Percentiles rank a stretch among this genome's conserved stretches.
These are phyloP conservation scores for Cyclaneusma minus DNA, from an alignment of 2,329 filamentous ascomycete genomes.

Conservation along the genomic window DNA sequence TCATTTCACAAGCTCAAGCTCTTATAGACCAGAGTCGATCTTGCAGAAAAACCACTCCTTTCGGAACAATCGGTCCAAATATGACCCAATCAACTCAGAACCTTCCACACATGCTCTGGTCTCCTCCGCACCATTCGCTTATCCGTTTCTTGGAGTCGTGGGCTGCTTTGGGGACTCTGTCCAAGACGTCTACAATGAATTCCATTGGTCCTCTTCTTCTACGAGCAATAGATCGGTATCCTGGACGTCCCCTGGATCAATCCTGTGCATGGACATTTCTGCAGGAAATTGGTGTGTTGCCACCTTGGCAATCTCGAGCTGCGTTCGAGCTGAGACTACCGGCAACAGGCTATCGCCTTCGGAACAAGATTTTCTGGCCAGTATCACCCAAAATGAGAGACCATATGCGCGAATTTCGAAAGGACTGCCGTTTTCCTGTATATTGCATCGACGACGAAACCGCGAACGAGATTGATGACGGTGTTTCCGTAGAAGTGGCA, in stretches of 20 bases:
- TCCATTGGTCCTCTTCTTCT: constrained; percentile 50
- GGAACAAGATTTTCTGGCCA: constrained; percentile 31
- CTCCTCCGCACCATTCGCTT: constrained; percentile 23
- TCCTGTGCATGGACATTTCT: constrained; percentile 47
- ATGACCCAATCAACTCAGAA: constrained; percentile 8
- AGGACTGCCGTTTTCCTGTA: constrained; percentile 43
- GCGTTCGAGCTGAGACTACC: constrained; percentile 45
- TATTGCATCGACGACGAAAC: constrained; percentile 58
- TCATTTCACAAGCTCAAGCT: constrained; percentile 31
- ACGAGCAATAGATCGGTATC: constrained; percentile 44
- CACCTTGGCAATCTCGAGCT: constrained; percentile 53
- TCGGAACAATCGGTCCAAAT: constrained; percentile 34
- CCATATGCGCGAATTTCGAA: constrained; percentile 34
- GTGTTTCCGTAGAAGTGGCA: constrained; percentile 52
- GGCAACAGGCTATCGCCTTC: constrained; percentile 26
- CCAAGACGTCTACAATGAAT: constrained; percentile 33
- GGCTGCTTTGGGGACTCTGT: constrained; percentile 40
- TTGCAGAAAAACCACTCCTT: constrained; percentile 29
- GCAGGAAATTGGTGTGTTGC: constrained; percentile 58
- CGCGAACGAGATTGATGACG: constrained; percentile 65
- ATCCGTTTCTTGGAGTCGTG: constrained; percentile 57
- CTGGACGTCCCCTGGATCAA: constrained; percentile 28
- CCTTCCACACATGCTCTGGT: constrained; percentile 2
- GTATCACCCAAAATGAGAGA: constrained; percentile 19
- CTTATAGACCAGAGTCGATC: constrained; percentile 36